These are phyloP conservation scores for Aegle marmelos DNA, from an alignment of 345 rosid species.

Conservation along the genomic window DNA sequence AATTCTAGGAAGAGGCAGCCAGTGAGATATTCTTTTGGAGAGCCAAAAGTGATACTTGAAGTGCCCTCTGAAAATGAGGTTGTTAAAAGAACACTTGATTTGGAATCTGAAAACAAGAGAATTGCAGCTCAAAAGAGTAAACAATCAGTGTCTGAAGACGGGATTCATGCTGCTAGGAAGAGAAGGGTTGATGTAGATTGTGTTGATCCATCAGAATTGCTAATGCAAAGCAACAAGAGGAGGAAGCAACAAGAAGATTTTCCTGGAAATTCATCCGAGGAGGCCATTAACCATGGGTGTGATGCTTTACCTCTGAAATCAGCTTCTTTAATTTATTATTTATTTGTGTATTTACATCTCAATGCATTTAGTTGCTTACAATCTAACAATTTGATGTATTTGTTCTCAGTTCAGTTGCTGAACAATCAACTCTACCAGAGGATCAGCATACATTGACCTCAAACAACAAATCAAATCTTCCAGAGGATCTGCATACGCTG, in stretches of 20 bases:
- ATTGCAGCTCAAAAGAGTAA: slow-evolving; percentile 26
- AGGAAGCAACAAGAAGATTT: slow-evolving; percentile 45
- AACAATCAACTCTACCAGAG: slow-evolving; percentile 30
- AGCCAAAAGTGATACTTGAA: slow-evolving; percentile 52
- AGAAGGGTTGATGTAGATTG: slow-evolving; percentile 39
- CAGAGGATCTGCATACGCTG: slow-evolving; percentile 28
- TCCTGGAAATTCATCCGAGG: slow-evolving; percentile 28
- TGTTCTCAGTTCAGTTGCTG: slow-evolving; percentile 34
- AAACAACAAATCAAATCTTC: background rate
- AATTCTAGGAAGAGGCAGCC: slow-evolving; percentile 13
- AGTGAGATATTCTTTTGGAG: slow-evolving; percentile 26
- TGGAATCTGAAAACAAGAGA: slow-evolving; percentile 27
- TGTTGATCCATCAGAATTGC: slow-evolving; percentile 22
- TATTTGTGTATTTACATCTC: background rate
- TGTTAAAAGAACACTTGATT: slow-evolving; percentile 8
- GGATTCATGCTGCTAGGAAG: slow-evolving; percentile 50
- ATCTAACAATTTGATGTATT: background rate
- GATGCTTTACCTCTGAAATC: slow-evolving; percentile 8
- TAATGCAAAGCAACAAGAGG: slow-evolving; percentile 42
- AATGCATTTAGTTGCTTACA: background rate
- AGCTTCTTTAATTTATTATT: background rate
- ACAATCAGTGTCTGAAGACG: slow-evolving; percentile 34
- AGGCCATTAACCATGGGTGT: slow-evolving; percentile 40
- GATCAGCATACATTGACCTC: slow-evolving; percentile 40
- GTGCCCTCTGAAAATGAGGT: slow-evolving; percentile 32